Percentiles rank a stretch among this genome's conserved stretches.
Conservation (phyloP, 2,329 filamentous ascomycete genomes). For the Alternaria viburni region DNA sequence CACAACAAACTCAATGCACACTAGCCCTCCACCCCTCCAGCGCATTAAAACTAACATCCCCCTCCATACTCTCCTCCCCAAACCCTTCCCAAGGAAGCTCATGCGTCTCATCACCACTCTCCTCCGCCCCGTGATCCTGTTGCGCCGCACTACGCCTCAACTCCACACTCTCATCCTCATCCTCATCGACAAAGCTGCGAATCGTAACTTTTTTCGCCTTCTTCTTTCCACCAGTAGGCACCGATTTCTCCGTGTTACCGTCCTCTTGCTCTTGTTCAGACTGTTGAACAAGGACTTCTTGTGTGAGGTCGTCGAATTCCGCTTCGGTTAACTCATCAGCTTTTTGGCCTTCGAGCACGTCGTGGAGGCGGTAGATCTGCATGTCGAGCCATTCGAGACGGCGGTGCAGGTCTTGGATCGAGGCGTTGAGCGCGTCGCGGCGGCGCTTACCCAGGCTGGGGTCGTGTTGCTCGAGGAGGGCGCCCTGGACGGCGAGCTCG, state of each 20-base stretch:
- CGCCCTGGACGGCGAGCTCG: constrained; percentile 67
- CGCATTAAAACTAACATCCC: constrained; percentile 17
- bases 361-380: constrained; percentile 82
- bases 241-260: constrained; percentile 32
- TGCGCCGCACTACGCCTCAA: constrained; percentile 1
- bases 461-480: constrained; percentile 68
- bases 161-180: constrained; percentile 29
- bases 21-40: constrained; percentile 20
- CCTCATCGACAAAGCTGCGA: constrained; percentile 43
- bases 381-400: constrained; percentile 75
- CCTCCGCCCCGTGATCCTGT: background rate
- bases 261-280: constrained; percentile 40
- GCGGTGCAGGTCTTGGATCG: constrained; percentile 67
- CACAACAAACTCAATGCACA: constrained; percentile 12
- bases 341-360: constrained; percentile 83
- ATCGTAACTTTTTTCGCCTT: constrained; percentile 48
- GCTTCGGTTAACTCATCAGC: constrained; percentile 57
- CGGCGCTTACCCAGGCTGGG: constrained; percentile 65
- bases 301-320: constrained; percentile 52
- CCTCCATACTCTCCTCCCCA: constrained; percentile 31
- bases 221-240: background rate
- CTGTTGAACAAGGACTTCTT: background rate
- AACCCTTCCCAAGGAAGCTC: constrained; percentile 51
- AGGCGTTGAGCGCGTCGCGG: constrained; percentile 65
- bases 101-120: constrained; percentile 36